Base-by-base conservation (phyloP, 176 grass and related monocot species). In the Cymbopogon citratus region DNA sequence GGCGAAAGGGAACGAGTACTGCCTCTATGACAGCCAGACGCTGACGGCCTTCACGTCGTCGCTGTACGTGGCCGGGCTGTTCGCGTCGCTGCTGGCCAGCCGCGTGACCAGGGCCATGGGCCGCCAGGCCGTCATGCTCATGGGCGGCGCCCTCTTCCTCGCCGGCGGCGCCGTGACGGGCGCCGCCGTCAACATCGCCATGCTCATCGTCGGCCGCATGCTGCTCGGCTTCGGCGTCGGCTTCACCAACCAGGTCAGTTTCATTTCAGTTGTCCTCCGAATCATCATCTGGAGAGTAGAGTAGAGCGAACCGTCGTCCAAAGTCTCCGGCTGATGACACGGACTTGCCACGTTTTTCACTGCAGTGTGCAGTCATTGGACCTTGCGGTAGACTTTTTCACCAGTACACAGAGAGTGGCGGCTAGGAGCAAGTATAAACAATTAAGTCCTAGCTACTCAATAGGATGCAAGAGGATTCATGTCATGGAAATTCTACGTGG, bases 31-130 rank as follows among this genome's bases (percentile, higher is more conserved):
- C 76, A 94, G 89, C 83, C 89, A 91, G 59, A 24, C 89, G 27
- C 84, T 97, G 28, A 97, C 91, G 28, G 87, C 91, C 6, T 97
- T 94, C 85, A 97, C 91, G 19, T 97, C 91, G 11, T 97, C 94
- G 5, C 71, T 97, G 59, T 94, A 94, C 87, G 9, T 97, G 14
- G 91, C 91, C 25, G 94, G 91, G 43, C 44, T 97, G 29, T 4
- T 82, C 21, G 75, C 87, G 19, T 90, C 91, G 31, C 87, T 94
- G 7, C 66, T 84, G 19, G 91, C 94, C 39, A 71, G 91, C 41
- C 77, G 90, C 29, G 75, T 97, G n/a, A 94, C 85, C 46, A 90
- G 69, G 80, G 85, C 83, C 2, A 66, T 97, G 15, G 89, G 94
- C 10, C 72, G 94, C 14, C 87, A 90, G 66, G 68, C 44, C 29